A percentile compares a stretch with the other conserved stretches of the same genome.
Conservation (phyloP, 768 basidiomycete genomes). For the Lentinula sp. region DNA sequence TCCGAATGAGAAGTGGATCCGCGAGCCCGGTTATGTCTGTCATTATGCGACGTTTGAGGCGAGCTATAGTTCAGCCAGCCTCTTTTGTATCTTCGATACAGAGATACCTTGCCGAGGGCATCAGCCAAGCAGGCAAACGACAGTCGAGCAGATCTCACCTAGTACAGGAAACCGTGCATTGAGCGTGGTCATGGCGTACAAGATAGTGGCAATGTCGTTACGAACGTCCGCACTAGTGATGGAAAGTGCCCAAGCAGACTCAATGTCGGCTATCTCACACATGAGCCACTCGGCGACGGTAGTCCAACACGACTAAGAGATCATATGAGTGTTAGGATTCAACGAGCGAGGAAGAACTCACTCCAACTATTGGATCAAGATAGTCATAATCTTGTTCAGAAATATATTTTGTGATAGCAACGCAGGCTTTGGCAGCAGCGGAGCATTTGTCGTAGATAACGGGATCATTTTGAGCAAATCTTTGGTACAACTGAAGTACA, state of each 20-base stretch:
- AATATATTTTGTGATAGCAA: constrained; percentile 56
- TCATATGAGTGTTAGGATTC: constrained; percentile 7
- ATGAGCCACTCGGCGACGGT: constrained; percentile 61
- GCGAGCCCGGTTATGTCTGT: neutral
- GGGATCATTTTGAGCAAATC: constrained; percentile 54
- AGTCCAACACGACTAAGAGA: constrained; percentile 63
- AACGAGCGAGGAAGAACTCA: constrained; percentile 27
- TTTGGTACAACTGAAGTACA: constrained; percentile 58
- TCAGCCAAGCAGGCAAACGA: neutral
- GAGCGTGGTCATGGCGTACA: constrained; percentile 61
- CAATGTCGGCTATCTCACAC: constrained; percentile 57
- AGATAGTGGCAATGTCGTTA: constrained; percentile 52
- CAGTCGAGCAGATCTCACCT: constrained; percentile 18
- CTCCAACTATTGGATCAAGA: constrained; percentile 75
- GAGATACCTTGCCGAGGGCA: constrained; percentile 9
- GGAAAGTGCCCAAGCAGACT: constrained; percentile 57
- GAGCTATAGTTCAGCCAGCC: constrained; percentile 16
- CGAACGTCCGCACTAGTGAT: constrained; percentile 48
- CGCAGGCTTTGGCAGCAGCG: constrained; percentile 54
- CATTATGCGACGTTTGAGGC: neutral
- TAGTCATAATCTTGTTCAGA: constrained; percentile 60
- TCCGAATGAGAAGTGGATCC: neutral
- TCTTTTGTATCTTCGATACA: constrained; percentile 17
- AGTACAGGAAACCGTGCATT: constrained; percentile 57
- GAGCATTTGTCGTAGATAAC: constrained; percentile 62